Percentiles rank a stretch among this genome's conserved stretches.
phyloP scores from a whole-genome alignment of 1,284 basidiomycete genomes.

The Naganishia albida region DNA sequence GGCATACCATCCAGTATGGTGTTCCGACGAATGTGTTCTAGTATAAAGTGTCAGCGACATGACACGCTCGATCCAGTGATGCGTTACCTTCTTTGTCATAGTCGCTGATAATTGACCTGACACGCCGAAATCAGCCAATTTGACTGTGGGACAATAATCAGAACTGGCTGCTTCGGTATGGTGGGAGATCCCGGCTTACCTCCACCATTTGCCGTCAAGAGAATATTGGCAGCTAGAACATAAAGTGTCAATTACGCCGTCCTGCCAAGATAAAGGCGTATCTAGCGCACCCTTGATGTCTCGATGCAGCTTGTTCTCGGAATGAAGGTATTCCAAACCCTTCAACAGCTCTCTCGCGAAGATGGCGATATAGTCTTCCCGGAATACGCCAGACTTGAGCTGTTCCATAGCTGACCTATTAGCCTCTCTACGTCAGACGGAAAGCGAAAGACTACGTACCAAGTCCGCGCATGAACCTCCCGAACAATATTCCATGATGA shows the following conservation, averaged over 20 bases:
- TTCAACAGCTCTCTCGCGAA: slow-evolving; percentile 87
- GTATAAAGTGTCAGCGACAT: not conserved
- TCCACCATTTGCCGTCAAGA: slow-evolving; percentile 90
- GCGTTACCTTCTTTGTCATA: slow-evolving; percentile 77
- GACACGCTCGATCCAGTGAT: not conserved
- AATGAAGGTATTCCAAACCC: slow-evolving; percentile 89
- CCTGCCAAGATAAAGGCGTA: not conserved
- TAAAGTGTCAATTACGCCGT: not conserved
- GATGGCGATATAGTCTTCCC: slow-evolving; percentile 98
- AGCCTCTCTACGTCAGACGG: slow-evolving; percentile 2
- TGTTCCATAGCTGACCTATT: slow-evolving; percentile 47
- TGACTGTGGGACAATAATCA: slow-evolving; percentile 59
- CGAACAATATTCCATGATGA: slow-evolving; percentile 91
- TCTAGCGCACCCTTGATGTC: slow-evolving; percentile 87
- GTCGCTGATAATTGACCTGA: slow-evolving; percentile 97
- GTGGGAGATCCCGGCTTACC: slow-evolving; percentile 33
- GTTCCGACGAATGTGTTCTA: slow-evolving; percentile 95
- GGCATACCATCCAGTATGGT: slow-evolving; percentile 83
- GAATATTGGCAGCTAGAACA: slow-evolving; percentile 80
- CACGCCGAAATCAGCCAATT: slow-evolving; percentile 97
- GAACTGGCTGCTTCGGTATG: slow-evolving; percentile 12
- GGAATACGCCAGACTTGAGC: slow-evolving; percentile 97
- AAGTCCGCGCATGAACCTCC: slow-evolving; percentile 60
- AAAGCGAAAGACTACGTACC: slow-evolving; percentile 44
- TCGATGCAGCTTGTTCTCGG: slow-evolving; percentile 92